phyloP scores from a whole-genome alignment of 176 grass and related monocot species.

The Areca catechu region DNA sequence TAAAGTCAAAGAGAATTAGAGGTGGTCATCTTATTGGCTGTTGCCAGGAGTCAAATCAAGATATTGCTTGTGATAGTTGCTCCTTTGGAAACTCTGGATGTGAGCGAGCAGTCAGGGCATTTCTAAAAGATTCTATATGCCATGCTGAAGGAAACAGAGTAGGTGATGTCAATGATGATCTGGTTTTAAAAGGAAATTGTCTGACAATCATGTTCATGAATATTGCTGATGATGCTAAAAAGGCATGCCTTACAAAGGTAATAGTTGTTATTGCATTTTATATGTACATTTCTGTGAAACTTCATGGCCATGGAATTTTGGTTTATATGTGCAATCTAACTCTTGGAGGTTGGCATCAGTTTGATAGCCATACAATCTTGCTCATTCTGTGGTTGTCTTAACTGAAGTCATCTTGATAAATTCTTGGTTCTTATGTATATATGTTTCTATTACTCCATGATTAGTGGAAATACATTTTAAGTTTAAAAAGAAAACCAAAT shows the following conservation, averaged over 20 bases:
- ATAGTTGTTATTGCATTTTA: background rate
- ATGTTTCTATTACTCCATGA: too few relatives aligned
- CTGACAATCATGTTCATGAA: slow-evolving; percentile 83
- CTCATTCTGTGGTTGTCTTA: too few relatives aligned
- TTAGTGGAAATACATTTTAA: too few relatives aligned
- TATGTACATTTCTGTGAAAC: background rate
- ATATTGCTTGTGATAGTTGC: slow-evolving; percentile 14
- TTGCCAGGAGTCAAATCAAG: slow-evolving; percentile 24
- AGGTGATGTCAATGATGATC: slow-evolving; percentile 16
- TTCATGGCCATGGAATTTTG: background rate
- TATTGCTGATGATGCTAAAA: slow-evolving; percentile 75
- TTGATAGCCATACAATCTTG: too few relatives aligned
- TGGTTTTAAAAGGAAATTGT: slow-evolving; percentile 14
- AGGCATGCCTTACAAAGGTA: slow-evolving; percentile 65
- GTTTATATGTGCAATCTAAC: background rate
- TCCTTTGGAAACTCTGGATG: slow-evolving; percentile 1
- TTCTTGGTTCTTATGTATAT: too few relatives aligned
- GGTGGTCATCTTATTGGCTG: slow-evolving; percentile 24
- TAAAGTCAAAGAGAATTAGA: slow-evolving; percentile 78
- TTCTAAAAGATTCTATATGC: slow-evolving; percentile 15
- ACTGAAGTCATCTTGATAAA: too few relatives aligned
- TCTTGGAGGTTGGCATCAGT: too few relatives aligned
- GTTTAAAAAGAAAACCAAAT: too few relatives aligned
- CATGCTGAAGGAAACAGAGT: slow-evolving; percentile 20
- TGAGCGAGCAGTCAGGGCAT: background rate